These are phyloP conservation scores for Huntiella savannae DNA, from an alignment of 2,329 filamentous ascomycete species.

Conservation along the genomic window DNA sequence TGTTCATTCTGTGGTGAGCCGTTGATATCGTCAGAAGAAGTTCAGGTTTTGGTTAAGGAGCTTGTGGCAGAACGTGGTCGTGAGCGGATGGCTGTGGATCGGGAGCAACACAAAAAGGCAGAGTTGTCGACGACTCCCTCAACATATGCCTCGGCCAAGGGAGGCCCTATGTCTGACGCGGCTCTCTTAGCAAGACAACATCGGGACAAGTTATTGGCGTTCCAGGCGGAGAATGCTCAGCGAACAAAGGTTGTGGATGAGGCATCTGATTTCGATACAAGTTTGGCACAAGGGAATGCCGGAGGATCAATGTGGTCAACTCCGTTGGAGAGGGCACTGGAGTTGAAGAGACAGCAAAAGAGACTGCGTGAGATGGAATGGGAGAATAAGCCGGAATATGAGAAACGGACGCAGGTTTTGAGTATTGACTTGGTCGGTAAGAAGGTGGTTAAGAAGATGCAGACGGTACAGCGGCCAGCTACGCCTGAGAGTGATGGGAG, in stretches of 20 bases:
- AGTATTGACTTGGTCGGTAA: slow-evolving; percentile 67
- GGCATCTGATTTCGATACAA: slow-evolving; percentile 44
- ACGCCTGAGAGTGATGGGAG: slow-evolving; percentile 30
- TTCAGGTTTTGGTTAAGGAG: slow-evolving; percentile 70
- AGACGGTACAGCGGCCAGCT: slow-evolving; percentile 37
- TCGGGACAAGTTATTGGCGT: slow-evolving; percentile 59
- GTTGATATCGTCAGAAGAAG: slow-evolving; percentile 51
- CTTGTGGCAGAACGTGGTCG: slow-evolving; percentile 70
- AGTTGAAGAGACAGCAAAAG: slow-evolving; percentile 73
- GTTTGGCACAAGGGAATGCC: slow-evolving; percentile 22
- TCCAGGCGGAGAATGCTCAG: slow-evolving; percentile 69
- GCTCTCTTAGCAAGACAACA: slow-evolving; percentile 55
- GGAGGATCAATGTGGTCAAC: slow-evolving; percentile 62
- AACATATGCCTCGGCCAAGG: slow-evolving; percentile 35
- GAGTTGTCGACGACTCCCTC: slow-evolving; percentile 43
- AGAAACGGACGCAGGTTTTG: slow-evolving; percentile 68
- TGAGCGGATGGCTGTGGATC: slow-evolving; percentile 70
- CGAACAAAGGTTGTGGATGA: slow-evolving; percentile 77
- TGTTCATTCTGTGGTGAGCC: slow-evolving; percentile 77
- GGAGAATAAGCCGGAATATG: slow-evolving; percentile 68
- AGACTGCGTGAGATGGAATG: slow-evolving; percentile 71
- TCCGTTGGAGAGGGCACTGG: slow-evolving; percentile 62
- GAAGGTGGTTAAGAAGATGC: slow-evolving; percentile 57
- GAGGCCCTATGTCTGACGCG: slow-evolving; percentile 19
- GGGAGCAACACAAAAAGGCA: slow-evolving; percentile 45